These are phyloP conservation scores for Aschersonia sp. DNA, from an alignment of 2,329 filamentous ascomycete species.

Conservation along the genomic window DNA sequence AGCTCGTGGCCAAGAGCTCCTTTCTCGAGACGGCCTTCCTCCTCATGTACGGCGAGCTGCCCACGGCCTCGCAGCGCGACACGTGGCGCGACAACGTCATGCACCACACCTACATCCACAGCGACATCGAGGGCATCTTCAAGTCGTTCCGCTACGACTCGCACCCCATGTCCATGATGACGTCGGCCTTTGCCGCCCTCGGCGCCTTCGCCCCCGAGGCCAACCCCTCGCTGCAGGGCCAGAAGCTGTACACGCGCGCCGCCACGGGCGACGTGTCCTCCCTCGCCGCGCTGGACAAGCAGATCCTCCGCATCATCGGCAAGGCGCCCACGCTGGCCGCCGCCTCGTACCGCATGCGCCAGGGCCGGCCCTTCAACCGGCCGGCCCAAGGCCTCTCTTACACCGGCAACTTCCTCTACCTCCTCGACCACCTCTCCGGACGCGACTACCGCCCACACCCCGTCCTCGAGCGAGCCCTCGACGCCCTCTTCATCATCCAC, in stretches of 20 bases:
- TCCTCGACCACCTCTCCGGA: constrained; percentile 35
- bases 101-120: constrained; percentile 35
- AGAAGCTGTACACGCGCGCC: constrained; percentile 27
- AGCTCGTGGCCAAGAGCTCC: constrained; percentile 31
- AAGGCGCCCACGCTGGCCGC: constrained; percentile 36
- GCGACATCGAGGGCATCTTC: constrained; percentile 33
- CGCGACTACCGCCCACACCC: constrained; percentile 32
- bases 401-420: constrained; percentile 39
- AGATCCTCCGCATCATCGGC: constrained; percentile 36
- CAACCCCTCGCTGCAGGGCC: constrained; percentile 33
- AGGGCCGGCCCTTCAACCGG: constrained; percentile 34
- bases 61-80: constrained; percentile 23
- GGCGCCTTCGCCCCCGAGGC: constrained; percentile 34
- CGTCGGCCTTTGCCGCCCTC: constrained; percentile 32
- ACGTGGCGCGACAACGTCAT: constrained; percentile 32
- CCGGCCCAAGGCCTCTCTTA: constrained; percentile 32
- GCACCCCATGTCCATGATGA: constrained; percentile 37
- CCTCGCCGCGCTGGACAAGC: constrained; percentile 31
- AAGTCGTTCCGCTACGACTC: constrained; percentile 36
- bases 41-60: constrained; percentile 36
- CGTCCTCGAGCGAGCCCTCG: constrained; percentile 33
- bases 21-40: constrained; percentile 35
- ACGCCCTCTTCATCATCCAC: constrained; percentile 39
- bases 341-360: constrained; percentile 36
- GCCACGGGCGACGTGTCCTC: constrained; percentile 9